Base-by-base conservation (phyloP, 352 stramenopile genomes). In the Phytophthora melonis region DNA sequence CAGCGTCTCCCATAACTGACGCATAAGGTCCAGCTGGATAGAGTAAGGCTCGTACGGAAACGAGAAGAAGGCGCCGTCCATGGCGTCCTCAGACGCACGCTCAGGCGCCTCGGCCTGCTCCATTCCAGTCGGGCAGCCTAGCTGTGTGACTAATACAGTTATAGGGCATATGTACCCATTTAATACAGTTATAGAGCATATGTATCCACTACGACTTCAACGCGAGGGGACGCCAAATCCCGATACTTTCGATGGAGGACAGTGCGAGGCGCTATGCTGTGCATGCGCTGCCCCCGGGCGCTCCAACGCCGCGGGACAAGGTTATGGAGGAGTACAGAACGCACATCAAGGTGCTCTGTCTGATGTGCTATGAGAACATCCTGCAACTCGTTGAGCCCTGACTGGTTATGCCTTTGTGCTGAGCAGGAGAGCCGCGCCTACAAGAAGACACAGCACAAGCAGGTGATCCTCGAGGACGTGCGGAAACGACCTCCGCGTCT, bases 21-120 rank as follows among this genome's bases (percentile, higher is more conserved):
- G 80, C 93, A 98, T 98, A 30, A 98, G 82, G 19, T 94, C 75
- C 49, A 97, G 47, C 59, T 98, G 93, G 65, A 97, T 97, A n/a
- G 79, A 75, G 64, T 98, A 98, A 39, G 93, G 92, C 3, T 92
- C 75, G 71, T 96, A 98, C 21, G 92, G 93, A 65, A 98, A 98
- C 57, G 86, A 92, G 78, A 96, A 94, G 73, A 93, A 95, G 53
- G 34, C 70, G 52, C 82, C 68, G 72, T 93, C 78, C 77, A 78
- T 83, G 8, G 54, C 41, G 13, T 53, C 63, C 10, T 30, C 18
- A 18, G 45, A 54, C 5, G 19, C 21, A 3, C 34, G 47, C 47
- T 3, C n/a, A 13, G 8, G 30, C 10, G 30, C 5, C 30, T 36
- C 30, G 30, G 30, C 30, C 9, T 36, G 6, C 30, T 36, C 32